phyloP scores from a whole-genome alignment of 805 yeast genomes.

The Yarrowia keelungensis region DNA sequence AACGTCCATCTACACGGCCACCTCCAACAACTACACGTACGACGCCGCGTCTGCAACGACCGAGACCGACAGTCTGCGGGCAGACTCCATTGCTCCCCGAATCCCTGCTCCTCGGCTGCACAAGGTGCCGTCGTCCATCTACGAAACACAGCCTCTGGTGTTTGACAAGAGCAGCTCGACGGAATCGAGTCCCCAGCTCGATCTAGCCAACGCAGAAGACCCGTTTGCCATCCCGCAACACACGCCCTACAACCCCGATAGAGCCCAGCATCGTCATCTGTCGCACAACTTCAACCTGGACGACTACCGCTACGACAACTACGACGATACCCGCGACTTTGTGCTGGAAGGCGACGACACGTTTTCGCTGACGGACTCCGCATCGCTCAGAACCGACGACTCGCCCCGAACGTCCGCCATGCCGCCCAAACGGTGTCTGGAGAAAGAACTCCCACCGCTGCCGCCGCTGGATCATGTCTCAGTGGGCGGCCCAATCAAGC shows the following conservation, averaged over 20 bases:
- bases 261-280: constrained; percentile 28
- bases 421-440: constrained; percentile 26
- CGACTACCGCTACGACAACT: constrained; percentile 34
- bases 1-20: background rate
- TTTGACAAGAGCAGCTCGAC: background rate
- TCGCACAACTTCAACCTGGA: constrained; percentile 32
- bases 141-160: constrained; percentile 19
- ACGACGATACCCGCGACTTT: constrained; percentile 34
- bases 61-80: constrained; percentile 25
- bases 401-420: constrained; percentile 4
- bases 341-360: constrained; percentile 17
- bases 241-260: constrained; percentile 10
- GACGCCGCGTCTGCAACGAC: constrained; percentile 27
- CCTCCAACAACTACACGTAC: constrained; percentile 12
- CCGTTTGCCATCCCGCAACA: constrained; percentile 33
- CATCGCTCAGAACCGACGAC: constrained; percentile 9
- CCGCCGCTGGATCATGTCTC: constrained; percentile 32
- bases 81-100: constrained; percentile 3
- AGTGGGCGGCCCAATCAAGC: constrained; percentile 15
- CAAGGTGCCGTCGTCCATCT: constrained; percentile 1
- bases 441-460: constrained; percentile 26
- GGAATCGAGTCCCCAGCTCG: background rate
- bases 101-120: constrained; percentile 31
- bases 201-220: background rate
- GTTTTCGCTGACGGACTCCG: constrained; percentile 22